Conservation (phyloP, 2,329 filamentous ascomycete genomes). For the Didymella pomorum region DNA sequence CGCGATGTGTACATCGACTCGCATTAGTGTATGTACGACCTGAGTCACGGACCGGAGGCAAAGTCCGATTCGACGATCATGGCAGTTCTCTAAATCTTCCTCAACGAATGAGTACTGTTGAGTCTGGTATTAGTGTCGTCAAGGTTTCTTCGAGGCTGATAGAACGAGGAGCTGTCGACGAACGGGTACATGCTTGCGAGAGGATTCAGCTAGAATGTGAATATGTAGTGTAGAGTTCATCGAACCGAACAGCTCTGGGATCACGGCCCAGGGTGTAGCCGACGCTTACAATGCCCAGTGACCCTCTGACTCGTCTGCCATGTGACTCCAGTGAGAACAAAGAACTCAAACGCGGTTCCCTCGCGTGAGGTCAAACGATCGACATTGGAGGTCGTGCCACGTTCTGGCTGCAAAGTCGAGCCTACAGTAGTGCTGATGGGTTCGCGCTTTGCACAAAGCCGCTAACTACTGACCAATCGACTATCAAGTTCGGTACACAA, state of each 20-base stretch:
- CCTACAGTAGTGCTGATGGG: conserved; percentile 14
- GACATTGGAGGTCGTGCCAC: neutral
- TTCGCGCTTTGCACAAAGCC: neutral
- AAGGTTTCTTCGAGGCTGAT: neutral
- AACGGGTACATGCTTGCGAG: neutral
- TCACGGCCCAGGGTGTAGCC: neutral
- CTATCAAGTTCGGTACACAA: conserved; percentile 10
- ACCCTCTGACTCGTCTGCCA: neutral
- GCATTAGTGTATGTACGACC: conserved; percentile 6
- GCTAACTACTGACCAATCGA: conserved; percentile 4
- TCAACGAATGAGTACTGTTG: neutral
- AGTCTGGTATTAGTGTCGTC: neutral
- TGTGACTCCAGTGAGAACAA: conserved; percentile 1
- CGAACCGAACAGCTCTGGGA: neutral
- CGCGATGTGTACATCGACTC: neutral
- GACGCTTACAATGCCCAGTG: neutral
- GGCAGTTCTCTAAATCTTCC: neutral
- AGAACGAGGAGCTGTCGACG: neutral
- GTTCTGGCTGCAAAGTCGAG: conserved; percentile 1
- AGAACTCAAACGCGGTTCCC: neutral
- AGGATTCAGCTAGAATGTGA: neutral
- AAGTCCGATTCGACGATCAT: neutral
- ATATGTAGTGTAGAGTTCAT: neutral
- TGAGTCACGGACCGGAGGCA: conserved; percentile 2
- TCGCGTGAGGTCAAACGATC: neutral